Evolutionary conservation across 129 eudicot species (phyloP), one percentile per base, ranked within the genome.

Genomic region (Escallonia herrerae): DNA sequence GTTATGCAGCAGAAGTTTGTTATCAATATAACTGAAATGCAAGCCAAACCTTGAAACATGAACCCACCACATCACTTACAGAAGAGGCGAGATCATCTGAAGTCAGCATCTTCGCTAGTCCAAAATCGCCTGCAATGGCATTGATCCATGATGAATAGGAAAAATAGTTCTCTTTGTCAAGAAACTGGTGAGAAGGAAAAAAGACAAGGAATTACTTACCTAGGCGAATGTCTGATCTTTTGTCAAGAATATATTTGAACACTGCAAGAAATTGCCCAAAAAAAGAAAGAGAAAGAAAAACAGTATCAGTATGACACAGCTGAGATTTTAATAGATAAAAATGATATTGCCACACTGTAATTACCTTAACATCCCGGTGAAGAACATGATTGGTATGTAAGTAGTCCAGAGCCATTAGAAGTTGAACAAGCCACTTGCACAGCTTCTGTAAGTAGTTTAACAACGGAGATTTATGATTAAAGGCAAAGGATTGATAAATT

Each of bases 361-460:
- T 80, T 62, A 86, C 99, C 96, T 93, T 93, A 70, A 93, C 96
- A 89, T 93, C 99, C 37, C 99, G 99, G 71, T 93, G 99, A 76
- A 93, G 99, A 76, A 89, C 87, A 79, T 88, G 96, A 73, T 81
- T 93, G 43, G 44, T 76, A 85, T 93, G 99, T 56, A 93, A 76
- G 73, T 93, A 93, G 71, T 93, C 95, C 7, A 89, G 93, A 1
- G 99, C 99, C 93, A 93, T 88, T 51, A 93, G 82, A 37, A 93
- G 89, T 86, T 93, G 99, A 62, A 89, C 96, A 76, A 93, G 90
- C 99, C 99, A 93, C 72, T 76, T 86, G 60, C 96, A 93, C 45
- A 93, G 89, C 64, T 83, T 93, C 99, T 93, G 86, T 69, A 77
- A 39, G 65, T 7, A 52, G 46, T 65, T 69, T 57, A 68, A 45